phyloP scores from a whole-genome alignment of 371 early-diverging fungal species.

The Sporodiniella umbellata region DNA sequence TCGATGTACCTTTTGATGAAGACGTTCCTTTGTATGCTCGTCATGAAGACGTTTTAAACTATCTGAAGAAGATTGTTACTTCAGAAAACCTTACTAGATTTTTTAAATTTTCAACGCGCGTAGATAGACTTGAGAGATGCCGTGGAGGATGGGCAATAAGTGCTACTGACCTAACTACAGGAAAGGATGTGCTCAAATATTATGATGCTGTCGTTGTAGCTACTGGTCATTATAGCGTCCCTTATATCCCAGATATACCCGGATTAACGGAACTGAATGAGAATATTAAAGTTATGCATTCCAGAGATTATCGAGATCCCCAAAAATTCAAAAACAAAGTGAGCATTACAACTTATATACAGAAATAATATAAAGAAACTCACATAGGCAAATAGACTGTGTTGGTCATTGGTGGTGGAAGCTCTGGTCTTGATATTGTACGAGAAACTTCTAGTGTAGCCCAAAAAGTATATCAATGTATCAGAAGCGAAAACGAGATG shows the following conservation, averaged over 20 bases:
- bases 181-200: slow-evolving; percentile 4
- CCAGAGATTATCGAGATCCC: slow-evolving; percentile 55
- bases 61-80: slow-evolving; percentile 38
- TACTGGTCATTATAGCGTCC: slow-evolving; percentile 56
- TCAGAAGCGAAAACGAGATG: slow-evolving; percentile 29
- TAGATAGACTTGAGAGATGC: slow-evolving; percentile 26
- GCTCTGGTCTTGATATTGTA: slow-evolving; percentile 51
- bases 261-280: slow-evolving; percentile 30
- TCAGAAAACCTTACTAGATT: slow-evolving; percentile 18
- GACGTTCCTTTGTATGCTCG: slow-evolving; percentile 39
- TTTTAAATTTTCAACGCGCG: slow-evolving; percentile 47
- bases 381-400: slow-evolving; percentile 17
- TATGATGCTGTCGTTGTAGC: slow-evolving; percentile 63
- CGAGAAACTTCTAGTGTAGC: slow-evolving; percentile 43
- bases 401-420: slow-evolving; percentile 50
- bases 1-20: slow-evolving; percentile 43
- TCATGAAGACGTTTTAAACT: slow-evolving; percentile 42
- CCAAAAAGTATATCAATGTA: slow-evolving; percentile 37
- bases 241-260: slow-evolving; percentile 52
- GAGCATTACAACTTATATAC: slow-evolving; percentile 1
- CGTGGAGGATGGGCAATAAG: slow-evolving; percentile 20
- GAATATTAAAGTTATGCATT: slow-evolving; percentile 35
- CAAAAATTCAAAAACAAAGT: slow-evolving; percentile 39
- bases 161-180: slow-evolving; percentile 2
- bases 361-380: not conserved